Evolutionary conservation across 371 early-diverging fungal genomes (phyloP).

Genomic region (Mortierella sp.): DNA sequence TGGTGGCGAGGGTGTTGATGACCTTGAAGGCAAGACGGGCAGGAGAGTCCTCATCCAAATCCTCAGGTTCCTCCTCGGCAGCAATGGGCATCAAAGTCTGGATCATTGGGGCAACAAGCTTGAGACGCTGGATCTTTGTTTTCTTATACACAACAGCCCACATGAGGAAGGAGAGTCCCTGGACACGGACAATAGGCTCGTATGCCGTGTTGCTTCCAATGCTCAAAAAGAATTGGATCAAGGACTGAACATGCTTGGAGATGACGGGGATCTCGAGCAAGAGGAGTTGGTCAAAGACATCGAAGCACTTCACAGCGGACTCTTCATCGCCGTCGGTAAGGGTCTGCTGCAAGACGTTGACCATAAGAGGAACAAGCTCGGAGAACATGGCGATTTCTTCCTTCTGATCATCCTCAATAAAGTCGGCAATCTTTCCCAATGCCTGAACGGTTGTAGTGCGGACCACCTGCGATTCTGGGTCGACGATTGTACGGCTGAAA

Average conservation of each 20-base stretch:
- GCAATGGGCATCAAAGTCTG: conserved; percentile 87
- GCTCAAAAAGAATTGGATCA: conserved; percentile 84
- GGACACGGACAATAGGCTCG: conserved; percentile 79
- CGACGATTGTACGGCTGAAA: conserved; percentile 81
- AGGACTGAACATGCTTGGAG: conserved; percentile 79
- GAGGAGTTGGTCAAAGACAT: conserved; percentile 86
- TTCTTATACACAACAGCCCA: conserved; percentile 89
- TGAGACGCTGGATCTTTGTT: conserved; percentile 84
- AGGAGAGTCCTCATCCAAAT: conserved; percentile 89
- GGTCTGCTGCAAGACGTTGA: conserved; percentile 83
- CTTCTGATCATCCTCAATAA: conserved; percentile 80
- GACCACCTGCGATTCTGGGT: conserved; percentile 88
- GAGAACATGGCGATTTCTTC: conserved; percentile 79
- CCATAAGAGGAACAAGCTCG: conserved; percentile 86
- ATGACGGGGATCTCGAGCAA: conserved; percentile 87
- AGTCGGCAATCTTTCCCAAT: conserved; percentile 90
- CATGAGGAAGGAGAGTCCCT: conserved; percentile 89
- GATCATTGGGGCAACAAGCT: conserved; percentile 83
- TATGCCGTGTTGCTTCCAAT: conserved; percentile 79
- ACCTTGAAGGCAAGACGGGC: conserved; percentile 81
- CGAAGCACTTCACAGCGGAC: conserved; percentile 82
- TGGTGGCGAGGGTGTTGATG: conserved; percentile 83
- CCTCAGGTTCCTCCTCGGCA: conserved; percentile 88
- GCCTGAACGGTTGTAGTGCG: conserved; percentile 86
- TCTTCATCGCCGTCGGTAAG: conserved; percentile 80